phyloP scores from a whole-genome alignment of 1,284 basidiomycete genomes.

The Caloboletus firmus region DNA sequence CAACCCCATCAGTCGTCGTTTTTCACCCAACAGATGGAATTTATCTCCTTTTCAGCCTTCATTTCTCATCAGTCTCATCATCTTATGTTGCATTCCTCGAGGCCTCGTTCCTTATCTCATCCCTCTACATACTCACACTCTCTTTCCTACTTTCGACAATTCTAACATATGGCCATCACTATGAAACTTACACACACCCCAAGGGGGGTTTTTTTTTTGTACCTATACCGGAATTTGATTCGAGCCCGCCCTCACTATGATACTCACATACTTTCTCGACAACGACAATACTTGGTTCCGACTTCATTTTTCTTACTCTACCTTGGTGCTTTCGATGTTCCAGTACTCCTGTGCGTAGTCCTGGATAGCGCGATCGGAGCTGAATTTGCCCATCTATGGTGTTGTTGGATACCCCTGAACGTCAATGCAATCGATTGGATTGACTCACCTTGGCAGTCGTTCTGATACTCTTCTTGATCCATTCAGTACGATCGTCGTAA shows the following conservation, averaged over 20 bases:
- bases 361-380: constrained; percentile 86
- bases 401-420: constrained; percentile 13
- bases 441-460: constrained; percentile 69
- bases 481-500: constrained; percentile 76
- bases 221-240: constrained; percentile 10
- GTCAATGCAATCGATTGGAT: constrained; percentile 1
- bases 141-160: constrained; percentile 1
- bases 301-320: constrained; percentile 22
- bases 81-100: constrained; percentile 2
- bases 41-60: not conserved
- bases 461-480: constrained; percentile 88
- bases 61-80: not conserved
- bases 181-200: constrained; percentile 17
- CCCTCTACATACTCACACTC: not conserved
- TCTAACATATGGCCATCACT: constrained; percentile 11
- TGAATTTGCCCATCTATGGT: constrained; percentile 89
- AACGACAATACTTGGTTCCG: not conserved
- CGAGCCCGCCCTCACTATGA: not conserved
- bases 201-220: constrained; percentile 11
- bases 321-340: constrained; percentile 58
- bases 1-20: not conserved
- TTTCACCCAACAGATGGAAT: not conserved
- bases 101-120: constrained; percentile 1
- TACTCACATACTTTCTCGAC: not conserved
- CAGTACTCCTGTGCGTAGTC: constrained; percentile 85